phyloP scores from a whole-genome alignment of 2,329 filamentous ascomycete genomes.

The Trichophyton simii region DNA sequence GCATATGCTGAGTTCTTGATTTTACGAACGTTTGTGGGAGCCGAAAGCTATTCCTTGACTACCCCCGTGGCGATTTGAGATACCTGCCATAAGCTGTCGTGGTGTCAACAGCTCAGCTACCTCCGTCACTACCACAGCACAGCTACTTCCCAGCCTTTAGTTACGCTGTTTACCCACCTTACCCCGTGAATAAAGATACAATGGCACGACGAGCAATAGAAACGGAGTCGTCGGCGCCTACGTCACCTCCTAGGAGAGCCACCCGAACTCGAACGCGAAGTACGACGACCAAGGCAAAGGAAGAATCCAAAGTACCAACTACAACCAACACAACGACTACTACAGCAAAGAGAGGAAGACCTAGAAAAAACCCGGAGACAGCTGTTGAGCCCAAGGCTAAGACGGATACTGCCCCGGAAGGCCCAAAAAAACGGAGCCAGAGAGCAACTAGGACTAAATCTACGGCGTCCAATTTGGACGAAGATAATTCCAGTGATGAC shows the following conservation, averaged over 20 bases:
- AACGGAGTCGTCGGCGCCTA: neutral
- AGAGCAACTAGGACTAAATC: constrained; percentile 7
- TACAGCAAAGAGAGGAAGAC: constrained; percentile 10
- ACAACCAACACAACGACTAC: neutral
- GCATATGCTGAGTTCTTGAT: neutral
- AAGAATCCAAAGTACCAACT: neutral
- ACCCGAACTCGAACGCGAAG: constrained; percentile 13
- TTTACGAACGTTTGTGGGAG: neutral
- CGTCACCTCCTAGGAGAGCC: constrained; percentile 12
- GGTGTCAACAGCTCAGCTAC: too few species aligned
- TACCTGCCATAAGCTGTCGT: too few species aligned
- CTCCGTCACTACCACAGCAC: too few species aligned
- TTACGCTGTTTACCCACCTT: too few species aligned
- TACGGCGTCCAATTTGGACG: neutral
- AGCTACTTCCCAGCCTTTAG: too few species aligned
- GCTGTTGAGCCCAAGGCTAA: neutral
- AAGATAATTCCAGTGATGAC: constrained; percentile 12
- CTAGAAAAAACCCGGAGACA: constrained; percentile 8
- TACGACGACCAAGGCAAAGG: neutral
- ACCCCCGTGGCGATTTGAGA: neutral
- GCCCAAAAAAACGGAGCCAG: constrained; percentile 1
- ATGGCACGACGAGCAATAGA: constrained; percentile 10
- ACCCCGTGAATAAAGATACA: neutral
- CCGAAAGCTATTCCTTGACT: neutral
- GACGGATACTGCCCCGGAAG: neutral